Base-by-base conservation (phyloP, 495 filamentous ascomycete species). In the Haplographium delicatum region DNA sequence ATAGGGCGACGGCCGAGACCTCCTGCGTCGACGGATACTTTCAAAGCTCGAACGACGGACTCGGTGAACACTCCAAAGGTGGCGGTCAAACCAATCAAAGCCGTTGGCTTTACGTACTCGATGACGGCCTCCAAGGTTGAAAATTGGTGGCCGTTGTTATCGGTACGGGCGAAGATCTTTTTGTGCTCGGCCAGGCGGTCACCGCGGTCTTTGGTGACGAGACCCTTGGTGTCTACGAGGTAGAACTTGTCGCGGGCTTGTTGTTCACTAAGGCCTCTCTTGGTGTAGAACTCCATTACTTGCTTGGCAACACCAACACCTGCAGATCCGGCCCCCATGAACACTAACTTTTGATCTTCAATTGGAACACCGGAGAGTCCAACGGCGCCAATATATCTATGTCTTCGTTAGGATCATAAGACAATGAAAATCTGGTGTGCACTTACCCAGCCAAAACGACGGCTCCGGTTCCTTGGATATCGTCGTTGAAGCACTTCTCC, bases 251-350 rank as follows among this genome's bases (percentile, higher is more conserved):
- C 78, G 51, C 80, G 80, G 50, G 93, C 93, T 54, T 89, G 85
- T 62, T 89, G 81, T 69, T 98, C 93, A n/a, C 86, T 87, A 58
- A 98, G 76, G 33, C 93, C 93, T 53, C 90, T 87, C 59, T 85
- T 85, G 58, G 91, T 87, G 72, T 97, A 98, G 74, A 86, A 93
- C 69, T 93, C 87, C 28, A 95, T 88, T 50, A 98, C 84, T 72
- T 97, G 93, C 71, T 93, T 94, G 15, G 93, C 93, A 44, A 98
- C 93, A 68, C 93, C 93, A 30, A 96, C 91, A 66, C 93, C 93
- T 44, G 93, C 93, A 44, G 85, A 91, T 43, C 93, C 93, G 45
- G 93, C 93, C 53, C 93, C 93, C 68, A 97, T 83, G 76, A 98
- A 98, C 38, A 98, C 89, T 28, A 95, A 85, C 41, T 84, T 86